phyloP scores from a whole-genome alignment of 176 grass and related monocot species.

The Carex myosuroides region DNA sequence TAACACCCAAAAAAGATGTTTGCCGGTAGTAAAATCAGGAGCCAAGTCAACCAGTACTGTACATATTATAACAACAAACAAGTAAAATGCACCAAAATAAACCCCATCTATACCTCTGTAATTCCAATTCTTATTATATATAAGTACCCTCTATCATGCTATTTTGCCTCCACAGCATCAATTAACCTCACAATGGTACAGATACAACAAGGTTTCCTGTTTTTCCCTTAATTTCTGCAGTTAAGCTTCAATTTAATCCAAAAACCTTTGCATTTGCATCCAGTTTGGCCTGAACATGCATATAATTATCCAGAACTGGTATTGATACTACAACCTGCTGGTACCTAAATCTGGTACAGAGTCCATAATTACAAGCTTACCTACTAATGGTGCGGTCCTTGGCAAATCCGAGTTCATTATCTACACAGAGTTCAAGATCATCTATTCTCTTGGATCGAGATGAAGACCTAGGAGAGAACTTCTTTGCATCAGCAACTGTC shows the following conservation, averaged over 20 bases:
- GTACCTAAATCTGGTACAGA: not conserved
- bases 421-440: slow-evolving; percentile 80
- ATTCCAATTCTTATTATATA: not conserved
- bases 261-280: not conserved
- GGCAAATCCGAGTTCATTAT: slow-evolving; percentile 90
- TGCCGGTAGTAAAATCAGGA: not conserved
- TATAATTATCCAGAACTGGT: not conserved
- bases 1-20: not conserved
- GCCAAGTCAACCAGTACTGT: not conserved
- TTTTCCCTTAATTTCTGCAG: not conserved
- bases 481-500: slow-evolving; percentile 32
- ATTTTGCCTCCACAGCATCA: not conserved
- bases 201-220: not conserved
- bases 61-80: not conserved
- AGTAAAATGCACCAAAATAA: not conserved
- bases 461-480: slow-evolving; percentile 32
- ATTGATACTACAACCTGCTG: not conserved
- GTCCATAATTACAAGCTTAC: not conserved
- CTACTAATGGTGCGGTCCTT: slow-evolving; percentile 51
- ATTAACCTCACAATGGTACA: not conserved
- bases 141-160: not conserved
- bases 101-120: not conserved
- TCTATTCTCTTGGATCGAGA: slow-evolving; percentile 33
- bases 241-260: not conserved
- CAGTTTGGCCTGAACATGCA: not conserved